Conservation (phyloP, 2,329 filamentous ascomycete genomes). For the Coniochaeta sp. region DNA sequence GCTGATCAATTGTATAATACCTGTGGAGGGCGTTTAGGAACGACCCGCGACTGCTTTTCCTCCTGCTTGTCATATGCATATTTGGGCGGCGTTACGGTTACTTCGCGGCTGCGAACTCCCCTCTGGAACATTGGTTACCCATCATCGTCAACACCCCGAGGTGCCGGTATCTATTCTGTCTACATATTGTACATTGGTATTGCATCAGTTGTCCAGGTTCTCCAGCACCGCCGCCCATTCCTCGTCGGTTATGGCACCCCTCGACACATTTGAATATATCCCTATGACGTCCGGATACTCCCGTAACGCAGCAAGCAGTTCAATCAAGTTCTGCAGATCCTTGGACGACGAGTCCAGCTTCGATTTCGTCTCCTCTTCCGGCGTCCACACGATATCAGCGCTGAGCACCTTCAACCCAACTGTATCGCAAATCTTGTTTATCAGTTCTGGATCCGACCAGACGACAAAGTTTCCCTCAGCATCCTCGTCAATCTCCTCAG, state of each 20-base stretch:
- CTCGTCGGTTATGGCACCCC: slow-evolving; percentile 42
- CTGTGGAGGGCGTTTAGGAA: not conserved
- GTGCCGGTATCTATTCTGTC: not conserved
- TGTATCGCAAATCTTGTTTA: slow-evolving; percentile 54
- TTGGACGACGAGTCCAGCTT: slow-evolving; percentile 46
- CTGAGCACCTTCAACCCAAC: slow-evolving; percentile 64
- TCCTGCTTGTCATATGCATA: not conserved
- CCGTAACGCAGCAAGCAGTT: slow-evolving; percentile 51
- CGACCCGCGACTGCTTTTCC: not conserved
- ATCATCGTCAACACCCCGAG: not conserved
- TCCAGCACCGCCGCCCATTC: slow-evolving; percentile 46
- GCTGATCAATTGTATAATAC: not conserved
- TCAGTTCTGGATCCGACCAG: slow-evolving; percentile 59
- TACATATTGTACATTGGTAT: slow-evolving; percentile 23
- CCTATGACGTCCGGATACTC: slow-evolving; percentile 69
- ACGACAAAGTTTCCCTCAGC: slow-evolving; percentile 64
- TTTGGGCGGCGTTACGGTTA: not conserved
- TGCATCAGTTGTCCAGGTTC: slow-evolving; percentile 36
- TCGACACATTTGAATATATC: slow-evolving; percentile 64
- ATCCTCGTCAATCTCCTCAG: slow-evolving; percentile 62
- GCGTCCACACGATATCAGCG: slow-evolving; percentile 76
- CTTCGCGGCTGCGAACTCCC: not conserved
- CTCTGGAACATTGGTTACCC: not conserved
- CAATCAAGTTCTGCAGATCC: slow-evolving; percentile 47
- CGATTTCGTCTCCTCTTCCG: slow-evolving; percentile 72